Conservation (phyloP, 1,139 yeast genomes). For the Pichia kudriavzevii region DNA sequence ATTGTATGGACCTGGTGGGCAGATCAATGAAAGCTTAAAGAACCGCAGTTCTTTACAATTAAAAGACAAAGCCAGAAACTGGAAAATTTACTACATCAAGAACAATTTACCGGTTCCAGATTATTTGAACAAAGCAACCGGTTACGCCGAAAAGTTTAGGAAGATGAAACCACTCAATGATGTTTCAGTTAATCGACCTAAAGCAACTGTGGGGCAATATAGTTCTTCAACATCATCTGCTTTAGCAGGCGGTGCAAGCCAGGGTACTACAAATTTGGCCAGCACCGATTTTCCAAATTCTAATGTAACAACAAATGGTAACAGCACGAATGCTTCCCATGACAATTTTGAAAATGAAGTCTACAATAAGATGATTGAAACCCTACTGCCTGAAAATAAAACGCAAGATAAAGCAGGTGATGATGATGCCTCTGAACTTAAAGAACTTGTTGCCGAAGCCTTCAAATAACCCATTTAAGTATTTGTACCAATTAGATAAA, state of each 20-base stretch:
- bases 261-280: slow-evolving; percentile 16
- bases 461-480: slow-evolving; percentile 12
- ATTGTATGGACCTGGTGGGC: slow-evolving; percentile 88
- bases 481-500: not conserved
- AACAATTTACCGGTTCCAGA: slow-evolving; percentile 67
- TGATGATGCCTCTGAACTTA: slow-evolving; percentile 25
- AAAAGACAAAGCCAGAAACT: slow-evolving; percentile 91
- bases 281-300: too few relatives aligned
- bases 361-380: slow-evolving; percentile 10
- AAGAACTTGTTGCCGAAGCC: slow-evolving; percentile 28
- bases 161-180: not conserved
- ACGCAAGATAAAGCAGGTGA: slow-evolving; percentile 11
- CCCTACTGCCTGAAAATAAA: slow-evolving; percentile 4
- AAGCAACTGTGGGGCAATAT: too few relatives aligned
- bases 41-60: slow-evolving; percentile 85
- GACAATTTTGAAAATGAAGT: slow-evolving; percentile 11
- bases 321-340: too few relatives aligned
- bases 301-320: too few relatives aligned
- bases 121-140: slow-evolving; percentile 76
- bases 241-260: slow-evolving; percentile 20
- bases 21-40: slow-evolving; percentile 71
- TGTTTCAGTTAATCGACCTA: slow-evolving; percentile 5
- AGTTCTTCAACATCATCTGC: too few relatives aligned
- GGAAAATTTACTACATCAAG: slow-evolving; percentile 81
- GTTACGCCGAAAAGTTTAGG: slow-evolving; percentile 49